A percentile compares a stretch with the other conserved stretches of the same genome.
phyloP scores from a whole-genome alignment of 768 basidiomycete species.

The Sporobolomyces phaffii region DNA sequence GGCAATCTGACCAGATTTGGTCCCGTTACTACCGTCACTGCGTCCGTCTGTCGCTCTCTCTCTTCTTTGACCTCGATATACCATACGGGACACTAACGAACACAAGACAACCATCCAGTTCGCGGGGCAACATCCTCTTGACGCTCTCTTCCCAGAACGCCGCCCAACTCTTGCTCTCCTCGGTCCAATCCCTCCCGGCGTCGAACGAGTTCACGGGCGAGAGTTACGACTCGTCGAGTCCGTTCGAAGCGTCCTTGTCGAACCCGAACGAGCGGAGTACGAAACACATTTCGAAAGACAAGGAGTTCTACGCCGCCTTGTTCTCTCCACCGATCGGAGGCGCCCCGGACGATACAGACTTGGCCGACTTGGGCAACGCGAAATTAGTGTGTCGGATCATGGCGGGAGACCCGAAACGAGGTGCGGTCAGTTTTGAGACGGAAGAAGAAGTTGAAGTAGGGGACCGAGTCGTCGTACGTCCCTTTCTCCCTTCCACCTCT shows the following conservation, averaged over 20 bases:
- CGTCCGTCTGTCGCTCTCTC: background rate
- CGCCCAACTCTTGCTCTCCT: slow-evolving; percentile 22
- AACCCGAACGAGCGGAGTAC: background rate
- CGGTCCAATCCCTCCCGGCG: slow-evolving; percentile 22
- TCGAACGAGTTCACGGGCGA: background rate
- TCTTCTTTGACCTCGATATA: background rate
- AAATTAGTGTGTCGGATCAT: slow-evolving; percentile 31
- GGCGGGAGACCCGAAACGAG: slow-evolving; percentile 32
- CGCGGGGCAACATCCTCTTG: slow-evolving; percentile 36
- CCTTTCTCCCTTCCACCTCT: background rate
- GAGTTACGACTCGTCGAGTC: background rate
- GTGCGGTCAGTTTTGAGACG: slow-evolving; percentile 35
- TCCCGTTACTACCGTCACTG: slow-evolving; percentile 12
- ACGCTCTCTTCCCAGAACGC: slow-evolving; percentile 29
- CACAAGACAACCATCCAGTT: too few species aligned
- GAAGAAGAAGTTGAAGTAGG: slow-evolving; percentile 28
- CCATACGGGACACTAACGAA: too few species aligned
- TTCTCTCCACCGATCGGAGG: background rate
- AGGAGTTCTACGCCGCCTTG: slow-evolving; percentile 35
- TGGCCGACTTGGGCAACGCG: slow-evolving; percentile 14
- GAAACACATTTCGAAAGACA: slow-evolving; percentile 30
- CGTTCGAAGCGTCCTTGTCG: slow-evolving; percentile 3
- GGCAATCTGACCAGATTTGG: slow-evolving; percentile 10
- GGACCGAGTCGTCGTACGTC: slow-evolving; percentile 9
- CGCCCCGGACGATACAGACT: background rate